These are phyloP conservation scores for Arachis hypogaea DNA, from an alignment of 306 rosid species.

Conservation along the genomic window DNA sequence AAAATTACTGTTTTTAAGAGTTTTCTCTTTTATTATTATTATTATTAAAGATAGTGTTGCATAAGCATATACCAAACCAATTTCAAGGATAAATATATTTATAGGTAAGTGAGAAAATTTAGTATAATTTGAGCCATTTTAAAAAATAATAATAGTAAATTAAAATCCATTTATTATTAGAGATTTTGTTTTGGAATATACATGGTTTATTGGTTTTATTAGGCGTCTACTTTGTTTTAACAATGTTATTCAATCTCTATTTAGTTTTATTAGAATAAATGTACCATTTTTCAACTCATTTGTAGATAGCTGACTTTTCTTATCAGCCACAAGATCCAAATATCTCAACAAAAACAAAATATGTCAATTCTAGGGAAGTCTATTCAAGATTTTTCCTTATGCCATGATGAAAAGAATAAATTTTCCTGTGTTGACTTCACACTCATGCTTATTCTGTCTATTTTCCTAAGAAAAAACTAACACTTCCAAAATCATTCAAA, in stretches of 20 bases:
- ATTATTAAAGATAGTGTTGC: not conserved
- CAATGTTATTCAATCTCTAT: not conserved
- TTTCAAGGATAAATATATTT: slow-evolving; percentile 24
- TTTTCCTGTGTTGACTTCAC: not conserved
- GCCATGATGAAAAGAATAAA: not conserved
- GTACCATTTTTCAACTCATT: too few relatives aligned
- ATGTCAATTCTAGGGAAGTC: not conserved
- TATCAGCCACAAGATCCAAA: too few relatives aligned
- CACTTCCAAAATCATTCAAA: too few relatives aligned
- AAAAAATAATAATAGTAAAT: not conserved
- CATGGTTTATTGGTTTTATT: not conserved
- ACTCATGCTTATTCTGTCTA: not conserved
- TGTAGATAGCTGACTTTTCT: too few relatives aligned
- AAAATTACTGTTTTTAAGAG: too few relatives aligned
- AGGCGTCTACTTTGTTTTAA: not conserved
- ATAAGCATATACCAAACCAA: not conserved
- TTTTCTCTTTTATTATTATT: too few relatives aligned
- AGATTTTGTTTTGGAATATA: slow-evolving; percentile 13
- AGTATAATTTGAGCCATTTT: not conserved
- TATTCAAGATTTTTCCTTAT: not conserved
- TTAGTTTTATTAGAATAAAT: not conserved
- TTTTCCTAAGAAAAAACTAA: too few relatives aligned
- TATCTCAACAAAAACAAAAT: too few relatives aligned
- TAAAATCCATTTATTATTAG: not conserved
- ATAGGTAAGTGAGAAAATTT: not conserved